These are phyloP conservation scores for Diaporthe capsici DNA, from an alignment of 2,329 filamentous ascomycete genomes.

Conservation along the genomic window DNA sequence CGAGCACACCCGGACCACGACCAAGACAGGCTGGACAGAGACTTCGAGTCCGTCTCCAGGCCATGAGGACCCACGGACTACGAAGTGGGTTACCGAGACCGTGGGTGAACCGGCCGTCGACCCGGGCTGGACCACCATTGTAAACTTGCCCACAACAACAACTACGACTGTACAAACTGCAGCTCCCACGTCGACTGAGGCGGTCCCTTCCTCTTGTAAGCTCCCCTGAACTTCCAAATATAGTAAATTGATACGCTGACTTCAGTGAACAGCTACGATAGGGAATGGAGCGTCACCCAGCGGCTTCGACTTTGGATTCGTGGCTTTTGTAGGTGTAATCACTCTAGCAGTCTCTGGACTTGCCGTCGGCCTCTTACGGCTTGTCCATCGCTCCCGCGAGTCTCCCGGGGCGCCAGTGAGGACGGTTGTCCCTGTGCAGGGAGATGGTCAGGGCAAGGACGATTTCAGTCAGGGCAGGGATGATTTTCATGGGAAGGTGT, in stretches of 20 bases:
- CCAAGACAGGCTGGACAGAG: too few species aligned
- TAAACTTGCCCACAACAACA: background rate
- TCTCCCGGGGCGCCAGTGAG: background rate
- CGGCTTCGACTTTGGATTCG: background rate
- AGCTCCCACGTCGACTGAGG: background rate
- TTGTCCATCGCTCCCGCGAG: background rate
- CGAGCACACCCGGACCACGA: background rate
- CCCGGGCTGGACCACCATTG: background rate
- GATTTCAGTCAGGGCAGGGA: background rate
- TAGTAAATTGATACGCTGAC: background rate
- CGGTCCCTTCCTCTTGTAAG: background rate
- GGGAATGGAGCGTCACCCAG: too few species aligned
- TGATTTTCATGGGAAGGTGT: background rate
- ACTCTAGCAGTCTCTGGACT: background rate
- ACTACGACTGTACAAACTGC: background rate
- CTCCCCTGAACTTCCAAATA: background rate
- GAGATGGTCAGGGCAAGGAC: background rate
- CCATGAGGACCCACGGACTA: background rate
- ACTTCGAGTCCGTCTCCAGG: background rate
- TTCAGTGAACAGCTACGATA: background rate
- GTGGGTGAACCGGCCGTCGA: background rate
- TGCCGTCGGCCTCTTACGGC: background rate
- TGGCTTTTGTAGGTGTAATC: background rate
- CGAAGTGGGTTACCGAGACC: background rate
- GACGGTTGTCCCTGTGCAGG: background rate